Base-by-base conservation (phyloP, 129 eudicot genomes). In the Smallanthus sonchifolius region DNA sequence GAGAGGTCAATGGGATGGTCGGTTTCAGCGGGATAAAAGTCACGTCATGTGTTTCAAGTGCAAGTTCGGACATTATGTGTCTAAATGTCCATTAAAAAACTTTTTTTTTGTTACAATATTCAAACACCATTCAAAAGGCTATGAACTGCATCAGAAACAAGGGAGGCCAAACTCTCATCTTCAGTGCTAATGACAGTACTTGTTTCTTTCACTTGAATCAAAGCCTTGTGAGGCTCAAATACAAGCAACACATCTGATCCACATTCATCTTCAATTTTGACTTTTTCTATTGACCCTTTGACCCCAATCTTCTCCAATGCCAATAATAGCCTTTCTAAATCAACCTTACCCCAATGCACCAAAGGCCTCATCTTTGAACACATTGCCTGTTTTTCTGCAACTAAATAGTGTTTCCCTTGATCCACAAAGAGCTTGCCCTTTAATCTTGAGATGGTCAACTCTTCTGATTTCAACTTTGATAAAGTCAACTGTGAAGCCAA, bases 361-460 rank as follows among this genome's bases (percentile, higher is more conserved):
- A 79, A 43, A 24, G 82, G 69, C 65, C 62, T 82, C 3, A 59
- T 34, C 71, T 70, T 70, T 35, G 52, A 56, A 36, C 77, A 48
- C 34, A 40, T 10, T 19, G 7, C 60, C 14, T 68, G 70, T 3
- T 76, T 75, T 39, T 75, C 84, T 15, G 62, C 70, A 42, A 49
- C 52, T 65, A 90, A 72, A 45, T 76, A 84, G 55, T 83, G 80
- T 60, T 70, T 88, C 7, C 96, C 96, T 1, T 80, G 78, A 55
- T 90, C 91, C 39, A 85, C 60, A 15, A 61, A 67, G 7, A 91
- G 83, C 62, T 87, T 88, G 6, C 99, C 99, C 62, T 80, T 83
- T 78, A 88, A 74, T 74, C 93, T 88, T 32, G 91, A 75, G 4
- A 83, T 30, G 42, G 62, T 74, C 42, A 75, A 49, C 17, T 86